Conservation (phyloP, 2,329 filamentous ascomycete species). For the Zymoseptoria brevis region DNA sequence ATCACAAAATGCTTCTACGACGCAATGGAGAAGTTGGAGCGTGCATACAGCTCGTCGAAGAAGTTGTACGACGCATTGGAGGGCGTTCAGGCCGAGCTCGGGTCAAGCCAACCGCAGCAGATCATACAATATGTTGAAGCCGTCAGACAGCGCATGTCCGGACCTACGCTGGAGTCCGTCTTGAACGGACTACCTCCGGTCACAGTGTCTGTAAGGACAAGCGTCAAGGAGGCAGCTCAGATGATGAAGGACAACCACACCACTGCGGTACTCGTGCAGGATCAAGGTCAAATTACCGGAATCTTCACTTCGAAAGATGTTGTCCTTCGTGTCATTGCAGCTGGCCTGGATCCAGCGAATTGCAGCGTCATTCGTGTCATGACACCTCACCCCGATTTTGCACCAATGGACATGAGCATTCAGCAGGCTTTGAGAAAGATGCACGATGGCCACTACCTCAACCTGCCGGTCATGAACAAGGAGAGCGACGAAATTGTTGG, state of each 20-base stretch:
- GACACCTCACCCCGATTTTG: slow-evolving; percentile 98
- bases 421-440: slow-evolving; percentile 97
- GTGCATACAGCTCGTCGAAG: slow-evolving; percentile 93
- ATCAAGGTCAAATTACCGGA: slow-evolving; percentile 93
- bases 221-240: slow-evolving; percentile 88
- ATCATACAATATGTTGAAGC: slow-evolving; percentile 99
- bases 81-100: slow-evolving; percentile 93
- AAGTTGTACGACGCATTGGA: slow-evolving; percentile 96
- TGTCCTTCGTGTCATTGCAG: slow-evolving; percentile 93
- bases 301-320: slow-evolving; percentile 99
- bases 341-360: slow-evolving; percentile 83
- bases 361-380: slow-evolving; percentile 98
- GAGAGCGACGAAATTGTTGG: slow-evolving; percentile 93
- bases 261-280: slow-evolving; percentile 89
- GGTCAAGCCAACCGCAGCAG: slow-evolving; percentile 91
- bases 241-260: slow-evolving; percentile 99
- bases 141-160: slow-evolving; percentile 91
- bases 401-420: slow-evolving; percentile 97
- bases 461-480: slow-evolving; percentile 90
- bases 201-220: slow-evolving; percentile 90
- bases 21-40: slow-evolving; percentile 98
- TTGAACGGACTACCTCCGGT: slow-evolving; percentile 85
- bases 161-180: slow-evolving; percentile 89
- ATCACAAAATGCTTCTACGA: slow-evolving; percentile 99
- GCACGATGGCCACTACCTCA: slow-evolving; percentile 98